Evolutionary conservation across 768 basidiomycete genomes (phyloP), one percentile per base, ranked within the genome.

Genomic region (Myochromella boudieri): DNA sequence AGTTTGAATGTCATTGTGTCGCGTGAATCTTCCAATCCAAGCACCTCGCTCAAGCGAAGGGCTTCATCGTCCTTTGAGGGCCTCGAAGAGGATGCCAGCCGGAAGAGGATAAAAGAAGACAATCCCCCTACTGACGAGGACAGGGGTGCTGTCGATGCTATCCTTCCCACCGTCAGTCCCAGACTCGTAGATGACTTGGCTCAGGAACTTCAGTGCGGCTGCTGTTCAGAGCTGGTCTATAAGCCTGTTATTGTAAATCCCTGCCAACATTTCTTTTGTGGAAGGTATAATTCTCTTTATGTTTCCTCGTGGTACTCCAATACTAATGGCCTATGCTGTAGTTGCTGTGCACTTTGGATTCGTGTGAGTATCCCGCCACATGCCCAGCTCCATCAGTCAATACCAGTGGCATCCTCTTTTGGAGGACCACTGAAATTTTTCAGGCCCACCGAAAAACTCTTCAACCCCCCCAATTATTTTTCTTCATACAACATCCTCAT

Each of bases 241-340:
- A 74, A 80, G 49, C 91, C 91, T 2, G 90, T 93, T 12, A 70
- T 91, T 22, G 87, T 93, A 42, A 74, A 78, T 27, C 91, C 91
- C 24, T 93, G 91, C 63, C 87, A 91, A 56, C 91, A 93, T 72
- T 91, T 87, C 74, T 92, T 91, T 61, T 93, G 91, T 59, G 91
- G 91, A 65, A 91, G 90, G 88, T 90, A 65, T 48, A 68, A 56
- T 39, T 14, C 36, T 17, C 22, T 17, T 18, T 24, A 33, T 22
- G 29, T 52, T 14, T 27, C 24, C 36, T 39, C 31, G 14, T 31
- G 7, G 26, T 34, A 20, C 31, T 31, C 14, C 48, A 38, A n/a
- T 43, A 36, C 43, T 44, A 10, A 37, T 4, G 11, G 22, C 20
- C 40, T 49, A 11, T 18, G 24, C 27, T 39, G 10, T 51, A 92